Evolutionary conservation across 768 basidiomycete genomes (phyloP), one percentile per base, ranked within the genome.

Genomic region (Boletus pseudo-olivaceus): DNA sequence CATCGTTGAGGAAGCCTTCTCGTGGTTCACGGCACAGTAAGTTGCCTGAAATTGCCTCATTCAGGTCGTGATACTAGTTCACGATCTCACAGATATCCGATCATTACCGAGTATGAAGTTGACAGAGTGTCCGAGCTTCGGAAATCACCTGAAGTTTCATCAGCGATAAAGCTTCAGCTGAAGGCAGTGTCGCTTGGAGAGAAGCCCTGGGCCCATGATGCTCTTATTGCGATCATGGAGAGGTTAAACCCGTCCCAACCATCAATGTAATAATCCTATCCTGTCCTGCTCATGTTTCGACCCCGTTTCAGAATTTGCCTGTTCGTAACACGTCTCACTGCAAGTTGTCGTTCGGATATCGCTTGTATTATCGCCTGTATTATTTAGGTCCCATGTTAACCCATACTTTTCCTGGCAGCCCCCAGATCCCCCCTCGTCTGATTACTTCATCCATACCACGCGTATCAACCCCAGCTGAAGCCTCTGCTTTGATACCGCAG

Each of bases 361-460:
- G 1, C 15, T 14, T 23, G 9, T 44, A 30, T 40, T 34, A 47
- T 42, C 19, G 9, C 12, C 12, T 57, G 54, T 60, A 48, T 52
- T 23, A 64, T 39, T 37, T 60, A 38, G 46, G 48, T 32, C 62
- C 58, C 51, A 41, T 58, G 32, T 53, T 58, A 30, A 50, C 47
- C 80, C 80, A 92, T 32, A 90, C 75, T 53, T 84, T 77, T 19
- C 88, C 90, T 38, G 87, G 75, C 49, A 92, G 64, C 5, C 87
- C 82, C 51, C 89, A 76, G 9, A 79, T 71, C 7, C 90, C 89
- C 4, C 90, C 90, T 15, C 90, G 76, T 44, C 90, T 76, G 57
- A 83, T 81, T 35, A 83, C 76, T 64, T 92, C 88, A 60, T 89
- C 88, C 63, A 91, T 70, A 23, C 73, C 73, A 34, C 81, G 78